Conservation (phyloP, 495 filamentous ascomycete genomes). For the Immersiella caudata region DNA sequence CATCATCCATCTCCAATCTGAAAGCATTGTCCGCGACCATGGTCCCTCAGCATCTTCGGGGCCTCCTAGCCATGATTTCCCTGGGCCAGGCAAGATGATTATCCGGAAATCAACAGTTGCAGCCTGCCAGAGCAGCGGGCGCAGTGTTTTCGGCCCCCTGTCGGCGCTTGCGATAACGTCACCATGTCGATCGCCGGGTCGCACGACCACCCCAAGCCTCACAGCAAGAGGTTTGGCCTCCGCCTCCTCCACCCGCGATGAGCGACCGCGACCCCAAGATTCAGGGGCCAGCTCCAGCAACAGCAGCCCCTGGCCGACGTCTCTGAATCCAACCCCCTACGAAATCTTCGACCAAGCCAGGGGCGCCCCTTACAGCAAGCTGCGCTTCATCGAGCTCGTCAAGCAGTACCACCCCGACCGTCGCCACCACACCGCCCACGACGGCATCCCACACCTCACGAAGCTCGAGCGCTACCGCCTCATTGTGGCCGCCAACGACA, state of each 20-base stretch:
- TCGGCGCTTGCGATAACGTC: constrained; percentile 35
- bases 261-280: constrained; percentile 6
- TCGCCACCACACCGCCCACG: constrained; percentile 46
- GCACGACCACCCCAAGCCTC: not conserved
- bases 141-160: constrained; percentile 17
- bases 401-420: constrained; percentile 96
- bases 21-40: constrained; percentile 10
- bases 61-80: constrained; percentile 33
- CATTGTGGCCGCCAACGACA: constrained; percentile 81
- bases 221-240: constrained; percentile 17
- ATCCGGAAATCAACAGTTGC: constrained; percentile 38
- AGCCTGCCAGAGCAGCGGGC: constrained; percentile 32
- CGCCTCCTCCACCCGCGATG: constrained; percentile 23
- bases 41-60: constrained; percentile 22
- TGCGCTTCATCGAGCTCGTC: constrained; percentile 82
- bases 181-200: constrained; percentile 29
- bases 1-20: constrained; percentile 3
- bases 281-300: not conserved
- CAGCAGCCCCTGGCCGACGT: constrained; percentile 41
- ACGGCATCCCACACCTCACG: constrained; percentile 56
- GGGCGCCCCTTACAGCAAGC: constrained; percentile 74
- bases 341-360: constrained; percentile 74
- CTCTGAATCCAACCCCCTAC: constrained; percentile 75
- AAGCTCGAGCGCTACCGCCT: constrained; percentile 85
- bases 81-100: constrained; percentile 29